A percentile compares a stretch with the other conserved stretches of the same genome.
These are phyloP conservation scores for Niebla homalea DNA, from an alignment of 495 filamentous ascomycete species.

Conservation along the genomic window DNA sequence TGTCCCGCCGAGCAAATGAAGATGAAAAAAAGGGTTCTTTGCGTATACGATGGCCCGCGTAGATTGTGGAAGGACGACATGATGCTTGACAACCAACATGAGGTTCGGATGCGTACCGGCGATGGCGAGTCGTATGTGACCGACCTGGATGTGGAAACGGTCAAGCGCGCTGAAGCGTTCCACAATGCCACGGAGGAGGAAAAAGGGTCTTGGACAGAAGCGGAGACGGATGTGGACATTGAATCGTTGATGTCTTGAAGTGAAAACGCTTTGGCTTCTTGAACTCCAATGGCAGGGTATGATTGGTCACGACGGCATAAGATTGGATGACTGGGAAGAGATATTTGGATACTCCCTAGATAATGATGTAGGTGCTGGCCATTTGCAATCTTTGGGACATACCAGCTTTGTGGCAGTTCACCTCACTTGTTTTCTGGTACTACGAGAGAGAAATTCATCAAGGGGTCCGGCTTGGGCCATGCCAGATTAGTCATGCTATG, in stretches of 20 bases:
- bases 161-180: slow-evolving; percentile 76
- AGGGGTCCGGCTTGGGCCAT: no score
- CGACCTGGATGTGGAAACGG: slow-evolving; percentile 82
- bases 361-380: no score
- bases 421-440: no score
- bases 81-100: slow-evolving; percentile 92
- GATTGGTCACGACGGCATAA: not conserved
- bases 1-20: slow-evolving; percentile 83
- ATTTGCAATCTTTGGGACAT: no score
- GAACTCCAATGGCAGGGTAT: not conserved
- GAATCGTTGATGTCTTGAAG: slow-evolving; percentile 19
- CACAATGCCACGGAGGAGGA: slow-evolving; percentile 64
- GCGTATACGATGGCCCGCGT: slow-evolving; percentile 80
- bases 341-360: no score
- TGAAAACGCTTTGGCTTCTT: not conserved
- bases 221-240: slow-evolving; percentile 20
- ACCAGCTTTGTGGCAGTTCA: no score
- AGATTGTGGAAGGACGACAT: slow-evolving; percentile 96
- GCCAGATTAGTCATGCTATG: no score
- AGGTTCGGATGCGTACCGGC: slow-evolving; percentile 71
- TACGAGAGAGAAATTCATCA: no score
- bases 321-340: not conserved
- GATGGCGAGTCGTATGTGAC: slow-evolving; percentile 63
- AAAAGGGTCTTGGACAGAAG: slow-evolving; percentile 64
- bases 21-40: slow-evolving; percentile 91